phyloP scores from a whole-genome alignment of 202 grass and related monocot species.

The Saccharum hybrid region DNA sequence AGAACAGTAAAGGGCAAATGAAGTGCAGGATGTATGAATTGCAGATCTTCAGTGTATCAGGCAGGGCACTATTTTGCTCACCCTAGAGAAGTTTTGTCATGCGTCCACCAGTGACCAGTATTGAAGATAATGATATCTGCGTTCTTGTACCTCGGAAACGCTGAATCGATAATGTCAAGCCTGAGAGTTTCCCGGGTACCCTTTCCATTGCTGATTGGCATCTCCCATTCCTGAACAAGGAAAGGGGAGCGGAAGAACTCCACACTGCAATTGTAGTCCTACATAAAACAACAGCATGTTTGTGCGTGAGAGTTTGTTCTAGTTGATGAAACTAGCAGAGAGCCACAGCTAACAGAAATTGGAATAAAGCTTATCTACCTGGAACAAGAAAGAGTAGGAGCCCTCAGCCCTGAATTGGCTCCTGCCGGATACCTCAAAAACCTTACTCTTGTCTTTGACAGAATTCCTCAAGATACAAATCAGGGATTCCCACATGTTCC shows the following conservation, averaged over 20 bases:
- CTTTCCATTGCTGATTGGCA: constrained; percentile 42
- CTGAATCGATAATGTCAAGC: constrained; percentile 67
- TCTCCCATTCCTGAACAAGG: constrained; percentile 87
- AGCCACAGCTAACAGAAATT: constrained; percentile 16
- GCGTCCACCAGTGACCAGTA: constrained; percentile 97
- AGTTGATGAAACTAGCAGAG: constrained; percentile 26
- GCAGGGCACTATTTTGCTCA: constrained; percentile 41
- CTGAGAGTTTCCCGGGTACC: constrained; percentile 76
- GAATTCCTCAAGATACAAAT: constrained; percentile 75
- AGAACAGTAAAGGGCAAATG: constrained; percentile 11
- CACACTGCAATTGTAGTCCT: constrained; percentile 89
- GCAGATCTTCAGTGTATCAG: constrained; percentile 30
- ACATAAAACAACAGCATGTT: constrained; percentile 11
- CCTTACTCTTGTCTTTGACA: constrained; percentile 60
- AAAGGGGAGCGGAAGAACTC: constrained; percentile 95
- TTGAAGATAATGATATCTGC: constrained; percentile 95
- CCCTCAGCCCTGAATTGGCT: constrained; percentile 67
- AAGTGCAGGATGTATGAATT: constrained; percentile 37
- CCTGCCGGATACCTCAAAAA: constrained; percentile 77
- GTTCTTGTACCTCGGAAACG: constrained; percentile 70
- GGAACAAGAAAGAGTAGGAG: constrained; percentile 73
- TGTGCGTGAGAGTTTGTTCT: constrained; percentile 31
- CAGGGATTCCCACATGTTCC: constrained; percentile 98
- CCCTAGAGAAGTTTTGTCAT: constrained; percentile 90
- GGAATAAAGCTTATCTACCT: constrained; percentile 46